Conservation (phyloP, 495 filamentous ascomycete species). For the Aspergillus ellipticus region DNA sequence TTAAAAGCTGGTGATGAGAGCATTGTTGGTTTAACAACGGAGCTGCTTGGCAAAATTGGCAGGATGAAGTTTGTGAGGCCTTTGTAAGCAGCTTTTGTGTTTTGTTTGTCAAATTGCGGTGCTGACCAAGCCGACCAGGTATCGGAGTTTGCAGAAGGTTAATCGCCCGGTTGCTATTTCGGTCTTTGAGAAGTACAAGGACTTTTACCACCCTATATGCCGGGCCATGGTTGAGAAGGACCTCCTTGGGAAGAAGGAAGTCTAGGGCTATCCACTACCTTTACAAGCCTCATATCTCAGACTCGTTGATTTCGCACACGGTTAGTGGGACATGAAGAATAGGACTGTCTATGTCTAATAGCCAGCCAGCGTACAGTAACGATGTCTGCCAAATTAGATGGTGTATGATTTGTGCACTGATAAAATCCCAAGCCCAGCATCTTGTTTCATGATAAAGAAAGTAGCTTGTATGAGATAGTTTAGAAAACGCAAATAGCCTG, state of each 20-base stretch:
- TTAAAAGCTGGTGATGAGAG: conserved; percentile 66
- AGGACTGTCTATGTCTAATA: not conserved
- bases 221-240: conserved; percentile 80
- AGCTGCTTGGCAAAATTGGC: conserved; percentile 75
- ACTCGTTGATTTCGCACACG: not conserved
- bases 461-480: not conserved
- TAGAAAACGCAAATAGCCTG: not conserved
- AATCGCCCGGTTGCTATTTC: conserved; percentile 69
- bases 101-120: not conserved
- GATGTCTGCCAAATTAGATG: not conserved
- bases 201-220: conserved; percentile 97
- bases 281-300: not conserved
- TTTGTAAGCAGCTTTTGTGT: conserved; percentile 42
- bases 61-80: conserved; percentile 97
- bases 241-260: conserved; percentile 50
- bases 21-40: conserved; percentile 64
- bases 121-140: conserved; percentile 37
- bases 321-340: not conserved
- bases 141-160: conserved; percentile 64
- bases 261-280: not conserved
- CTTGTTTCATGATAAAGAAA: not conserved
- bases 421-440: not conserved
- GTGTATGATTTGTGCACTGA: not conserved
- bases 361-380: not conserved
- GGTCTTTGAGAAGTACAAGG: conserved; percentile 81